Conservation (phyloP, 108 stramenopile genomes). For the Conticribra guillardii region DNA sequence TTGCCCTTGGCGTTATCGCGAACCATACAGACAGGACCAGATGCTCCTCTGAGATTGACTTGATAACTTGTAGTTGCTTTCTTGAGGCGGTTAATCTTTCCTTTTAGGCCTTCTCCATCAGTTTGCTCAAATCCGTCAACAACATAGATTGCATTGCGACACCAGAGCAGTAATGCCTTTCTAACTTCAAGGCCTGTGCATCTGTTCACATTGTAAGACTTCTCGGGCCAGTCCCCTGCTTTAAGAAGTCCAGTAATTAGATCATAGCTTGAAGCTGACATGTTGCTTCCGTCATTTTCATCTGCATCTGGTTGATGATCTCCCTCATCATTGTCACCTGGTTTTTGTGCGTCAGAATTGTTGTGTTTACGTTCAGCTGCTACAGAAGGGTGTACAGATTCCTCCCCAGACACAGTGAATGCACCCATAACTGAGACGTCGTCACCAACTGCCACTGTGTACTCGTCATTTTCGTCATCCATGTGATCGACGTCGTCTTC, state of each 20-base stretch:
- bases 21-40: conserved; percentile 9
- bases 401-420: conserved; percentile 19
- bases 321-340: conserved; percentile 27
- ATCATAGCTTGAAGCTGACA: conserved; percentile 78
- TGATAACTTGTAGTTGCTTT: conserved; percentile 79
- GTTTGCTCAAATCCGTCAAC: conserved; percentile 90
- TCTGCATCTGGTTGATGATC: conserved; percentile 41
- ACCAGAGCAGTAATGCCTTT: conserved; percentile 84
- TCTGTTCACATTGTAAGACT: conserved; percentile 84
- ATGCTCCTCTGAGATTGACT: conserved; percentile 60
- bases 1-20: conserved; percentile 49
- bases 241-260: conserved; percentile 85
- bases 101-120: conserved; percentile 82
- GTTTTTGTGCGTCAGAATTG: conserved; percentile 8
- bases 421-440: conserved; percentile 14
- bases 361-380: conserved; percentile 28
- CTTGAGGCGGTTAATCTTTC: conserved; percentile 79
- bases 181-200: conserved; percentile 91
- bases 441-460: conserved; percentile 19
- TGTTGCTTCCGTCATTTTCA: conserved; percentile 40
- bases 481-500: conserved; percentile 65
- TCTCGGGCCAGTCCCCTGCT: conserved; percentile 85
- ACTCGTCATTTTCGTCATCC: conserved; percentile 61
- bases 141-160: conserved; percentile 81
- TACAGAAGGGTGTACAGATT: conserved; percentile 17